Conservation (phyloP, 1,284 basidiomycete genomes). For the Ceratobasidium sp. region DNA sequence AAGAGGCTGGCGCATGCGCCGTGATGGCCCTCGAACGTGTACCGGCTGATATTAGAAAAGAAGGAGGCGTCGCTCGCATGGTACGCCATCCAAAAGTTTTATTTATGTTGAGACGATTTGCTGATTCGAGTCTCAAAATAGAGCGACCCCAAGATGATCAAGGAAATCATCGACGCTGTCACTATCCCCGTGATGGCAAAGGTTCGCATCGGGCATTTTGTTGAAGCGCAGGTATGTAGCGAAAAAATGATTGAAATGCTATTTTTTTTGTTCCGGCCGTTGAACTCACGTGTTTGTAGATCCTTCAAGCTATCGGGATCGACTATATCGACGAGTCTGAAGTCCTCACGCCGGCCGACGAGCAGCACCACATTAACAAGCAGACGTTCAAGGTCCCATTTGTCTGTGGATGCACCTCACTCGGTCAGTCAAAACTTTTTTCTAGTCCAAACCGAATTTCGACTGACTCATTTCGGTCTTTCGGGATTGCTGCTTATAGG, state of each 20-base stretch:
- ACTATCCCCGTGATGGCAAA: constrained; percentile 92
- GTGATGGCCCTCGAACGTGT: constrained; percentile 98
- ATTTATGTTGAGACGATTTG: not conserved
- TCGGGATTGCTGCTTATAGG: constrained; percentile 46
- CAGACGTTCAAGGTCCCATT: constrained; percentile 90
- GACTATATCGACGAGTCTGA: constrained; percentile 99
- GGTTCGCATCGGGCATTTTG: constrained; percentile 95
- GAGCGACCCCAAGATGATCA: constrained; percentile 98
- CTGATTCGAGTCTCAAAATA: constrained; percentile 48
- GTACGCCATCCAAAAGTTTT: constrained; percentile 53
- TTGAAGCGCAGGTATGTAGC: constrained; percentile 81
- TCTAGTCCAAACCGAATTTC: constrained; percentile 42
- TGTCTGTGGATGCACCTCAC: constrained; percentile 79
- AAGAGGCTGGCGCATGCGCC: constrained; percentile 96
- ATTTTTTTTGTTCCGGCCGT: constrained; percentile 23
- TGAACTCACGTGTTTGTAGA: constrained; percentile 57
- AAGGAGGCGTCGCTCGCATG: constrained; percentile 95
- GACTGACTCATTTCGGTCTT: not conserved
- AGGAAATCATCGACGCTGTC: constrained; percentile 89
- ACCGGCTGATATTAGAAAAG: constrained; percentile 90
- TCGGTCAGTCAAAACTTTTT: constrained; percentile 65
- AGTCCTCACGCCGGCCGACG: constrained; percentile 95
- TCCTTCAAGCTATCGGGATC: constrained; percentile 91
- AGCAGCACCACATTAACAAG: constrained; percentile 82
- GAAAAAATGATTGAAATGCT: not conserved